Percentiles rank a stretch among this genome's conserved stretches.
These are phyloP conservation scores for Talaromyces trachyspermus DNA, from an alignment of 495 filamentous ascomycete species.

Conservation along the genomic window DNA sequence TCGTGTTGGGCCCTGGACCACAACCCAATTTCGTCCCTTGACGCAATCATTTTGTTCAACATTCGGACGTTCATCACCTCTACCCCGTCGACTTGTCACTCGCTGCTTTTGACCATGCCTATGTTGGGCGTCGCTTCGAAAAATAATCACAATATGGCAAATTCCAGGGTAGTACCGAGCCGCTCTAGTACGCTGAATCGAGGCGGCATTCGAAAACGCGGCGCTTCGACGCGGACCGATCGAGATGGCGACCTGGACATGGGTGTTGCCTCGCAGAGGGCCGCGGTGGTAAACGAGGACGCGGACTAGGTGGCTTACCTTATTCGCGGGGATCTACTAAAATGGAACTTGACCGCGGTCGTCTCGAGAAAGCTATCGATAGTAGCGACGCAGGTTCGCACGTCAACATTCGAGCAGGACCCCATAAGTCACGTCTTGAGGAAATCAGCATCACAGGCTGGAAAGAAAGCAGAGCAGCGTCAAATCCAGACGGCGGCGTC, in stretches of 20 bases:
- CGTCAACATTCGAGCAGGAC: conserved; percentile 31
- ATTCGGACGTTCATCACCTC: no score
- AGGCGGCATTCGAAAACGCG: conserved; percentile 69
- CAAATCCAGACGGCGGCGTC: conserved; percentile 62
- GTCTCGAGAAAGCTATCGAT: conserved; percentile 30
- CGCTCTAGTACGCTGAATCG: conserved; percentile 32
- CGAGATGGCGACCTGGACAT: conserved; percentile 80
- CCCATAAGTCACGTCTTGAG: conserved; percentile 17
- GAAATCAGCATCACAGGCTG: conserved; percentile 59
- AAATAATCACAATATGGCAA: conserved; percentile 25
- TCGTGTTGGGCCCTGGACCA: no score
- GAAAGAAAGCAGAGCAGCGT: conserved; percentile 65
- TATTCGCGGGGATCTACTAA: conserved; percentile 13
- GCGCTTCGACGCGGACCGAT: conserved; percentile 47
- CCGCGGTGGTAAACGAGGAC: conserved; percentile 30
- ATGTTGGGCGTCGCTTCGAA: conserved; percentile 2
- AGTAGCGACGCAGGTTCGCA: conserved; percentile 31
- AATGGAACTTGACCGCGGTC: conserved; percentile 22
- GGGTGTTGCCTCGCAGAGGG: conserved; percentile 43
- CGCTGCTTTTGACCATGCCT: conserved; percentile 3
- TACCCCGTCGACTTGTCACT: not conserved
- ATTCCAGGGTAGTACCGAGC: conserved; percentile 24
- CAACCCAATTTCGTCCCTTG: no score
- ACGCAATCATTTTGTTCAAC: no score
- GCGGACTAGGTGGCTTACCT: conserved; percentile 26